A percentile compares a stretch with the other conserved stretches of the same genome.
Evolutionary conservation across 176 grass and related monocot species (phyloP).

Genomic region (Cenchrus fungigraminus): DNA sequence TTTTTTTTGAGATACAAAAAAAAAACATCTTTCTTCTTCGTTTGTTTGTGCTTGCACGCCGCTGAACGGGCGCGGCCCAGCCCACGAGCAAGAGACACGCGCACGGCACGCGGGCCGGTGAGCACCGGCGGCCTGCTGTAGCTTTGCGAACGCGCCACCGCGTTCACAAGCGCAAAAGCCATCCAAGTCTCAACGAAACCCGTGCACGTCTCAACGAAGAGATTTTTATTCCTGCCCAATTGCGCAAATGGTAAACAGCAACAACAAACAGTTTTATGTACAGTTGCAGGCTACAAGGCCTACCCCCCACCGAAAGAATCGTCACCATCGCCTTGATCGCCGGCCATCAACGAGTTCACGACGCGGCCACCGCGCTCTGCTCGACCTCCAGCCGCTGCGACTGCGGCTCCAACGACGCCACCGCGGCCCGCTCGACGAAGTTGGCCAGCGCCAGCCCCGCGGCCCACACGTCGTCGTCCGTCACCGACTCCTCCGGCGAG

Average conservation of each 20-base stretch:
- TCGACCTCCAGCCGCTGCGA: background rate
- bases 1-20: too few relatives aligned
- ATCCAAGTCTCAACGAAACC: background rate
- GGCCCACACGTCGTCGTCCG: slow-evolving; percentile 87
- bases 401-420: background rate
- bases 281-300: slow-evolving; percentile 19
- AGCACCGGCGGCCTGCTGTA: too few relatives aligned
- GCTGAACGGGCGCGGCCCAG: too few relatives aligned
- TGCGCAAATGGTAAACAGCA: background rate
- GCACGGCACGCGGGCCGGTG: too few relatives aligned
- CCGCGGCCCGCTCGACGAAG: slow-evolving; percentile 63
- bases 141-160: too few relatives aligned
- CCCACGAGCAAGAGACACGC: too few relatives aligned
- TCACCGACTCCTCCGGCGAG: slow-evolving; percentile 85
- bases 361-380: background rate
- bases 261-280: slow-evolving; percentile 27
- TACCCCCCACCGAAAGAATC: slow-evolving; percentile 11
- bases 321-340: background rate
- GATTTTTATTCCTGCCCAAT: slow-evolving; percentile 1
- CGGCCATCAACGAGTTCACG: background rate
- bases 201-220: slow-evolving; percentile 21
- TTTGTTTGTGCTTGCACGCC: too few relatives aligned
- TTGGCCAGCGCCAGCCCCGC: slow-evolving; percentile 72
- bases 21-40: too few relatives aligned
- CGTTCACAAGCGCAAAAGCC: background rate